phyloP scores from a whole-genome alignment of 2,329 filamentous ascomycete genomes.

The Stachybotrys chartarum region DNA sequence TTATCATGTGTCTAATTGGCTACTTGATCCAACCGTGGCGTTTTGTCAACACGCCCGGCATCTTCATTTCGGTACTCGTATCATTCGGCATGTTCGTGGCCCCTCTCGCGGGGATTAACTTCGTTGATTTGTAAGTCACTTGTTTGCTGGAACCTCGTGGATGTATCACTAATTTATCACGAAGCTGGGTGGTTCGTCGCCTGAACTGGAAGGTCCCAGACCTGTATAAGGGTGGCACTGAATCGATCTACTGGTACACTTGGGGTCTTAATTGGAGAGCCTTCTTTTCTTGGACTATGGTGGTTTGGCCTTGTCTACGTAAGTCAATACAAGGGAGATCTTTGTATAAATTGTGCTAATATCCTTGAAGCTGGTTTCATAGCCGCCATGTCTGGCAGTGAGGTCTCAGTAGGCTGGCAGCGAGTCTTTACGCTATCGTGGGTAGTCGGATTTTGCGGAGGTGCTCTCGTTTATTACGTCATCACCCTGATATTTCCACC shows the following conservation, averaged over 20 bases:
- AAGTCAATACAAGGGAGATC: not conserved
- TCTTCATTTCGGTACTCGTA: slow-evolving; percentile 26
- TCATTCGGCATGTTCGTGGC: slow-evolving; percentile 30
- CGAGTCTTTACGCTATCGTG: not conserved
- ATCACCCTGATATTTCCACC: not conserved
- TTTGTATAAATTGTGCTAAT: not conserved
- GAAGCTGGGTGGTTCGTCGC: slow-evolving; percentile 22
- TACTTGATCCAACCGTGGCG: slow-evolving; percentile 30
- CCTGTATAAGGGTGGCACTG: slow-evolving; percentile 20
- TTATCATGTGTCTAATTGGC: slow-evolving; percentile 26
- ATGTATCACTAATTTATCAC: no score
- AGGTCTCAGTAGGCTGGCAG: not conserved
- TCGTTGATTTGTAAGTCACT: slow-evolving; percentile 27
- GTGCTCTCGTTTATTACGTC: not conserved
- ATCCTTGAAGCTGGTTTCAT: not conserved
- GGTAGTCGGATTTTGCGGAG: not conserved
- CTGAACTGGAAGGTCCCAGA: slow-evolving; percentile 28
- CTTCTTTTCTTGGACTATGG: slow-evolving; percentile 8
- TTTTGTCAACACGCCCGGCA: slow-evolving; percentile 27
- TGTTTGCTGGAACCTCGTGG: no score
- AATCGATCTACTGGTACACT: slow-evolving; percentile 32
- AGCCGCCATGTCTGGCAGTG: not conserved
- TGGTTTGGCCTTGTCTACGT: not conserved
- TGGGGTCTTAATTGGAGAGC: slow-evolving; percentile 33
- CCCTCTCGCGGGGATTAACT: slow-evolving; percentile 32